Conservation (phyloP, 1,284 basidiomycete species). For the Boletus smithii region DNA sequence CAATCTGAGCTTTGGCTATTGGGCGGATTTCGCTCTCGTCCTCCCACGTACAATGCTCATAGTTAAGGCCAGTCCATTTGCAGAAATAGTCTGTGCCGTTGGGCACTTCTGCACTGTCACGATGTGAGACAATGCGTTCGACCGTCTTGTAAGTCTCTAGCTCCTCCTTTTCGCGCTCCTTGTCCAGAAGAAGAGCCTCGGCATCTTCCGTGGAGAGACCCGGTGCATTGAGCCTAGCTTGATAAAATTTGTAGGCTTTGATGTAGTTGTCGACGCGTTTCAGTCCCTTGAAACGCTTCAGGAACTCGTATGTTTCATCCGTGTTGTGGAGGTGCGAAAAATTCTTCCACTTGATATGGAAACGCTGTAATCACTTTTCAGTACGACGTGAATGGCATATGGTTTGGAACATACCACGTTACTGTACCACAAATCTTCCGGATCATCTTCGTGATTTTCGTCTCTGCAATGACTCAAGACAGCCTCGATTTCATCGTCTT, state of each 20-base stretch:
- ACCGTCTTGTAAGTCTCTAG: conserved; percentile 89
- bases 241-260: conserved; percentile 77
- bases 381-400: neutral
- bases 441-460: conserved; percentile 72
- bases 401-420: conserved; percentile 61
- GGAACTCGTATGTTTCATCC: conserved; percentile 93
- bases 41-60: conserved; percentile 98
- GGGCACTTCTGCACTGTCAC: conserved; percentile 54
- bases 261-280: conserved; percentile 99
- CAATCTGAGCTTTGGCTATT: conserved; percentile 74
- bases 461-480: conserved; percentile 82
- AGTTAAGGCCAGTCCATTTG: conserved; percentile 96
- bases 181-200: conserved; percentile 86
- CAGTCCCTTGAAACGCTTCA: conserved; percentile 89
- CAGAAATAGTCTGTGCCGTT: conserved; percentile 87
- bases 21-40: conserved; percentile 74
- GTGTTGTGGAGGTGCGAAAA: conserved; percentile 96
- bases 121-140: conserved; percentile 87
- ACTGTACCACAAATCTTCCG: conserved; percentile 76
- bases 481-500: conserved; percentile 87
- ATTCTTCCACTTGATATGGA: conserved; percentile 95
- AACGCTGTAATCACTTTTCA: conserved; percentile 55
- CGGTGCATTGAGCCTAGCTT: conserved; percentile 64
- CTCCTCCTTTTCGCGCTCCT: conserved; percentile 87
- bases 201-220: conserved; percentile 83